A percentile compares a stretch with the other conserved stretches of the same genome.
Conservation (phyloP, 768 basidiomycete species). For the Mycena chlorophos region DNA sequence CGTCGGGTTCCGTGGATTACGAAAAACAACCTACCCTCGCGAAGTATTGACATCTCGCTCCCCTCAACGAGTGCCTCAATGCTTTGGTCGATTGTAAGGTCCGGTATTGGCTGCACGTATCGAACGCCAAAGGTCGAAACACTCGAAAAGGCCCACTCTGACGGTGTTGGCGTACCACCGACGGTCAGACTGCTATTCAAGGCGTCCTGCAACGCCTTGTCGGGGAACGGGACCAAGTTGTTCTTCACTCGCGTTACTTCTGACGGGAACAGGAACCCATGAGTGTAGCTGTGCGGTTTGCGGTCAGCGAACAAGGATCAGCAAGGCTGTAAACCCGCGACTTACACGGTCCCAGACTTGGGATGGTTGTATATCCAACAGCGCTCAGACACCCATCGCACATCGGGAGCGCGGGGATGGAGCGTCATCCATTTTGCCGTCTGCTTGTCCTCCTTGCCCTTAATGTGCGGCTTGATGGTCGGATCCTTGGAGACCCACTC, state of each 20-base stretch:
- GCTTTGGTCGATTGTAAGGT: conserved; percentile 66
- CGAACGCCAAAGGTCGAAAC: conserved; percentile 82
- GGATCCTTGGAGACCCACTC: conserved; percentile 83
- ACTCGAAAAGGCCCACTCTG: conserved; percentile 74
- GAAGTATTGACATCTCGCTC: conserved; percentile 73
- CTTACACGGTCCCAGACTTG: conserved; percentile 88
- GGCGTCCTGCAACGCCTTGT: conserved; percentile 41
- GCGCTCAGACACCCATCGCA: conserved; percentile 88
- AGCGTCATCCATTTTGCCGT: conserved; percentile 88
- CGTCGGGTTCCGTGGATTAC: not conserved
- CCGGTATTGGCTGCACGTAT: conserved; percentile 68
- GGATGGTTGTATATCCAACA: conserved; percentile 99
- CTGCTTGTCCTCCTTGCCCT: conserved; percentile 91
- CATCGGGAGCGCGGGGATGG: conserved; percentile 75
- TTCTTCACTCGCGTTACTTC: conserved; percentile 70
- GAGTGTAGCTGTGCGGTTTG: conserved; percentile 66
- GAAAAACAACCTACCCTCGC: conserved; percentile 50
- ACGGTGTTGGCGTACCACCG: conserved; percentile 45
- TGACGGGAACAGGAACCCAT: conserved; percentile 94
- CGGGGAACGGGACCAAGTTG: conserved; percentile 53
- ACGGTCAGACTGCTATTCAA: conserved; percentile 28
- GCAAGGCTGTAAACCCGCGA: conserved; percentile 19
- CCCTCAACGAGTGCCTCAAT: conserved; percentile 95
- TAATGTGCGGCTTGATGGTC: conserved; percentile 60
- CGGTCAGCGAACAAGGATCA: conserved; percentile 4